Percentiles rank a stretch among this genome's conserved stretches.
Conservation (phyloP, 352 stramenopile genomes). For the Phytophthora nicotianae region DNA sequence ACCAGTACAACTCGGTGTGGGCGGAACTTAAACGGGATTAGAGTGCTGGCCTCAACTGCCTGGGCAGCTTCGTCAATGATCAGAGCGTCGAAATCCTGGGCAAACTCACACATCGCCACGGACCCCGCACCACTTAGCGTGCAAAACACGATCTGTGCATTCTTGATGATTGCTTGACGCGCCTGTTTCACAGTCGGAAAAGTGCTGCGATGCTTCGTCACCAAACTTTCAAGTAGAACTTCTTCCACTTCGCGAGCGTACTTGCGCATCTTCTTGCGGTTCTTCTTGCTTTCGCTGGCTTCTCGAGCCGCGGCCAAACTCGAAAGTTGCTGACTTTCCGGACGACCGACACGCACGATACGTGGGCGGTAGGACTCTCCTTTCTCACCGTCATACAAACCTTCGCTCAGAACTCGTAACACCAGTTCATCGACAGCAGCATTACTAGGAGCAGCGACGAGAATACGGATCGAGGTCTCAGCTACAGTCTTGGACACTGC, state of each 20-base stretch:
- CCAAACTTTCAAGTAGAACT: slow-evolving; percentile 71
- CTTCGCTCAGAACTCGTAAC: slow-evolving; percentile 66
- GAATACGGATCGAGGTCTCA: slow-evolving; percentile 66
- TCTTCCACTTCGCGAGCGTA: slow-evolving; percentile 75
- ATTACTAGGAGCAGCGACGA: slow-evolving; percentile 83
- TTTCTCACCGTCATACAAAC: slow-evolving; percentile 58
- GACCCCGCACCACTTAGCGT: slow-evolving; percentile 84
- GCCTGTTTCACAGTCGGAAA: slow-evolving; percentile 62
- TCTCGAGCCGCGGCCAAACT: slow-evolving; percentile 29
- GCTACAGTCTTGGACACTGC: slow-evolving; percentile 54
- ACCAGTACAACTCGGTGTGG: slow-evolving; percentile 84
- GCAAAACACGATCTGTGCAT: slow-evolving; percentile 85
- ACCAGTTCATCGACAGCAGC: slow-evolving; percentile 83
- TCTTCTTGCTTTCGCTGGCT: slow-evolving; percentile 44
- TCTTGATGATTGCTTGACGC: slow-evolving; percentile 73
- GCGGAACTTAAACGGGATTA: slow-evolving; percentile 96
- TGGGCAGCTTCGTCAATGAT: slow-evolving; percentile 98
- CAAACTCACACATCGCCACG: slow-evolving; percentile 84
- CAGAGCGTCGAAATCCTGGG: slow-evolving; percentile 95
- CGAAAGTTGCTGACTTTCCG: slow-evolving; percentile 55
- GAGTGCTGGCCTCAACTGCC: slow-evolving; percentile 95
- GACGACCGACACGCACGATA: slow-evolving; percentile 73
- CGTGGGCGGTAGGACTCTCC: slow-evolving; percentile 58
- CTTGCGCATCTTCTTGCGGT: slow-evolving; percentile 74
- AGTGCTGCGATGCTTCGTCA: slow-evolving; percentile 61